Conservation (phyloP, 73 alveolate genomes). For the Stentor roeselii region DNA sequence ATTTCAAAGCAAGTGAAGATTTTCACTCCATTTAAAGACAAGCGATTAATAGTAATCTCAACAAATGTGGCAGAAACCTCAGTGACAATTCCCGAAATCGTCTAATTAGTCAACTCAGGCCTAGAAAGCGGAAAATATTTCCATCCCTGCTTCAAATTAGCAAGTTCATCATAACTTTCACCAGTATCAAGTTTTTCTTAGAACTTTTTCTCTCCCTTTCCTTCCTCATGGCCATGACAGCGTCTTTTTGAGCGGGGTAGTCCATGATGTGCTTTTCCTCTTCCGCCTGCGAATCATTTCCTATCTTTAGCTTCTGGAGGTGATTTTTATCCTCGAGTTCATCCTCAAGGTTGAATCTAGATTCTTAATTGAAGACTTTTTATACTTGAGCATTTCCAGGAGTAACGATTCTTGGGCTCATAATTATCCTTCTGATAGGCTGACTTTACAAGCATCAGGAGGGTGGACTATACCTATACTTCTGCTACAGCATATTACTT, state of each 20-base stretch:
- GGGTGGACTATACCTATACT: slow-evolving; percentile 68
- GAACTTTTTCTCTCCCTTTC: slow-evolving; percentile 62
- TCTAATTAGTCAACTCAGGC: slow-evolving; percentile 95
- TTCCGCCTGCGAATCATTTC: slow-evolving; percentile 61
- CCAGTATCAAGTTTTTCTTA: slow-evolving; percentile 56
- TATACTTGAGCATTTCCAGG: too few relatives aligned
- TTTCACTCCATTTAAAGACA: slow-evolving; percentile 69
- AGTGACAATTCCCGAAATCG: slow-evolving; percentile 92
- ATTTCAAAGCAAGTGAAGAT: slow-evolving; percentile 81
- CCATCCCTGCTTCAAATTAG: slow-evolving; percentile 73
- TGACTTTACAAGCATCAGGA: too few relatives aligned
- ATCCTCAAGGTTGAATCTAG: slow-evolving; percentile 52
- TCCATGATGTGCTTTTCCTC: slow-evolving; percentile 75
- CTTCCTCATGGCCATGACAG: slow-evolving; percentile 54
- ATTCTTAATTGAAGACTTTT: slow-evolving; percentile 64
- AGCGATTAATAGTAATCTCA: slow-evolving; percentile 85
- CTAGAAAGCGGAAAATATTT: slow-evolving; percentile 86
- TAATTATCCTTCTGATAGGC: too few relatives aligned
- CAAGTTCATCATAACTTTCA: slow-evolving; percentile 76
- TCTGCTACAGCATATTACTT: slow-evolving; percentile 65
- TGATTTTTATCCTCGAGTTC: slow-evolving; percentile 53
- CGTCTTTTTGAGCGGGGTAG: slow-evolving; percentile 64
- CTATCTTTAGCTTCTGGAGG: slow-evolving; percentile 33
- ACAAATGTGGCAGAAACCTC: slow-evolving; percentile 99
- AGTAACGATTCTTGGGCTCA: too few relatives aligned